phyloP scores from a whole-genome alignment of 768 basidiomycete species.

The Cystofilobasidium ferigula region DNA sequence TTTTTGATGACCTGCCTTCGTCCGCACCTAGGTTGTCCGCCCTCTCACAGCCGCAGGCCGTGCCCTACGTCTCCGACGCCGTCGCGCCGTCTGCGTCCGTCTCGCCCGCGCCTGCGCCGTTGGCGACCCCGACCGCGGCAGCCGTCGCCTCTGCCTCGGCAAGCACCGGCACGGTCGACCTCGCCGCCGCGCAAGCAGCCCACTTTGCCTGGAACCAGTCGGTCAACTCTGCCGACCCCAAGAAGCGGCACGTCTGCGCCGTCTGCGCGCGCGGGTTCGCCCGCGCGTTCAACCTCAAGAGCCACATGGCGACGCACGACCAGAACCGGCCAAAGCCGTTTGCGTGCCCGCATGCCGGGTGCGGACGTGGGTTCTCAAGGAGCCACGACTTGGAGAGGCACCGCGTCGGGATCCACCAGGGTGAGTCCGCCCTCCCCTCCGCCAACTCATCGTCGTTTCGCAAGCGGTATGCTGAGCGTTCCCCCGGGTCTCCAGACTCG shows the following conservation, averaged over 20 bases:
- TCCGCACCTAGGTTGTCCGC: neutral
- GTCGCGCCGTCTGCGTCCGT: neutral
- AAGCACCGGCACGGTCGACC: no score
- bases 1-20: neutral
- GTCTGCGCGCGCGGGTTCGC: conserved; percentile 54
- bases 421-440: conserved; percentile 39
- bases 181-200: neutral
- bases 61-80: neutral
- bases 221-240: conserved; percentile 4
- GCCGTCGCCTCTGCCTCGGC: no score
- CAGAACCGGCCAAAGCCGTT: conserved; percentile 82
- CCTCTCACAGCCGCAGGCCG: neutral
- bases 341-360: conserved; percentile 71
- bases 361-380: conserved; percentile 82
- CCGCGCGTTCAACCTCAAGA: conserved; percentile 87
- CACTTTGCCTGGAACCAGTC: conserved; percentile 8
- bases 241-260: conserved; percentile 23
- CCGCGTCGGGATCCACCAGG: conserved; percentile 70
- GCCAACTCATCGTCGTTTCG: neutral
- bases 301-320: conserved; percentile 72
- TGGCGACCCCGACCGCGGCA: neutral
- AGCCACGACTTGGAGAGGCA: conserved; percentile 90
- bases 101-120: neutral
- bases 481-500: neutral
- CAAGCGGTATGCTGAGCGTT: neutral